These are phyloP conservation scores for Dryas drummondii DNA, from an alignment of 306 rosid genomes.

Conservation along the genomic window DNA sequence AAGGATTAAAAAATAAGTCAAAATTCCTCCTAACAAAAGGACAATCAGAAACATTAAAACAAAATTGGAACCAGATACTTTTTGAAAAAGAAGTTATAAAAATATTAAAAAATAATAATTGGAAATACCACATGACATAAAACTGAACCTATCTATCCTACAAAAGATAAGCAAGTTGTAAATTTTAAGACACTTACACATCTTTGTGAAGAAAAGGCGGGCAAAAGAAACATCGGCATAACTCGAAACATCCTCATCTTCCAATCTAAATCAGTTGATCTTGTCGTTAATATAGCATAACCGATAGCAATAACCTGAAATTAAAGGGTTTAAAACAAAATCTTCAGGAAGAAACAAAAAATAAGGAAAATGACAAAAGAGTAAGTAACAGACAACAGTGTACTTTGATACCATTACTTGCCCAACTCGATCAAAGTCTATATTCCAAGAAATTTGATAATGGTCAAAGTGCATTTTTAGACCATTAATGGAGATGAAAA, in stretches of 20 bases:
- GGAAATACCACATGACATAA: neutral
- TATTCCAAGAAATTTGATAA: neutral
- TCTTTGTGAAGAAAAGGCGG: constrained; percentile 66
- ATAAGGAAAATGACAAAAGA: neutral
- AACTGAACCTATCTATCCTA: neutral
- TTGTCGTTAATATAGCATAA: constrained; percentile 82
- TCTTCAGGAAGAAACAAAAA: neutral
- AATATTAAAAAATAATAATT: neutral
- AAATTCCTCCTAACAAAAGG: neutral
- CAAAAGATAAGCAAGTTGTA: neutral
- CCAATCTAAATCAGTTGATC: constrained; percentile 68
- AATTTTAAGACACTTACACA: constrained; percentile 59
- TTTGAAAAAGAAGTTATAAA: neutral
- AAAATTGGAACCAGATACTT: neutral
- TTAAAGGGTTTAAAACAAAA: constrained; percentile 31
- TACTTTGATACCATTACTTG: neutral
- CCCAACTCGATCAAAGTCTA: neutral
- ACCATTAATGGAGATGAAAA: too few species aligned
- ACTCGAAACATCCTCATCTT: constrained; percentile 74
- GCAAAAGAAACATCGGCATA: constrained; percentile 90
- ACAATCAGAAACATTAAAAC: neutral
- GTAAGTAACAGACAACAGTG: neutral
- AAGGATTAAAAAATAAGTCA: neutral
- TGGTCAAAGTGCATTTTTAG: neutral
- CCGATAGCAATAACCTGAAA: constrained; percentile 78